phyloP scores from a whole-genome alignment of 805 yeast genomes.

The Wickerhamomyces chambardii region DNA sequence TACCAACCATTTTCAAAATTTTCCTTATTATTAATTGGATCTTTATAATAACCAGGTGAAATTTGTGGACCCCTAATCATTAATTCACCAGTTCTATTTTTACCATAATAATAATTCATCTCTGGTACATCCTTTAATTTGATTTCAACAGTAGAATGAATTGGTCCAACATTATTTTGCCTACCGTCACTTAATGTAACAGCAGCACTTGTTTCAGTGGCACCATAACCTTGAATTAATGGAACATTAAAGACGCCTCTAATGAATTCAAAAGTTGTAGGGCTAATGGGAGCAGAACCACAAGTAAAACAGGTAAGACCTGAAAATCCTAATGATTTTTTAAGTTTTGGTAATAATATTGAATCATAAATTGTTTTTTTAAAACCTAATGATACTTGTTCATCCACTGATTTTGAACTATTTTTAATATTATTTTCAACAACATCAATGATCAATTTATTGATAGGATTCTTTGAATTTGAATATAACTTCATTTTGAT shows the following conservation, averaged over 20 bases:
- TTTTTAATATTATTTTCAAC: too few species aligned
- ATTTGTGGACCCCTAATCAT: conserved; percentile 45
- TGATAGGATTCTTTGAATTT: too few species aligned
- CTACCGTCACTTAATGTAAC: conserved; percentile 25
- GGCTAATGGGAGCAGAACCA: conserved; percentile 61
- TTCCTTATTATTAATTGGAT: conserved; percentile 35
- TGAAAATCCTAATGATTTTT: conserved; percentile 30
- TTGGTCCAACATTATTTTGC: conserved; percentile 40
- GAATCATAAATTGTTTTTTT: neutral
- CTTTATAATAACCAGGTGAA: conserved; percentile 38
- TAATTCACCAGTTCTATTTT: conserved; percentile 32
- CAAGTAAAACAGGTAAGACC: conserved; percentile 24
- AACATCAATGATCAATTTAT: too few species aligned
- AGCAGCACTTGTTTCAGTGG: conserved; percentile 58
- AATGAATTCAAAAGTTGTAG: conserved; percentile 46
- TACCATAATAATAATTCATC: conserved; percentile 29
- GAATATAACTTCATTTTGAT: conserved; percentile 24
- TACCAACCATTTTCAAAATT: conserved; percentile 45
- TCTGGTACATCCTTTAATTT: conserved; percentile 50
- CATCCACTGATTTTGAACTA: too few species aligned
- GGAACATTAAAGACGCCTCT: conserved; percentile 36
- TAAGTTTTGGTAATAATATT: conserved; percentile 1
- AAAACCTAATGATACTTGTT: too few species aligned
- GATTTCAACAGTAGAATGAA: conserved; percentile 39
- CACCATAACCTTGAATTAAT: conserved; percentile 55